Evolutionary conservation across 2,329 filamentous ascomycete species (phyloP).

Genomic region (Escovopsis sp.): DNA sequence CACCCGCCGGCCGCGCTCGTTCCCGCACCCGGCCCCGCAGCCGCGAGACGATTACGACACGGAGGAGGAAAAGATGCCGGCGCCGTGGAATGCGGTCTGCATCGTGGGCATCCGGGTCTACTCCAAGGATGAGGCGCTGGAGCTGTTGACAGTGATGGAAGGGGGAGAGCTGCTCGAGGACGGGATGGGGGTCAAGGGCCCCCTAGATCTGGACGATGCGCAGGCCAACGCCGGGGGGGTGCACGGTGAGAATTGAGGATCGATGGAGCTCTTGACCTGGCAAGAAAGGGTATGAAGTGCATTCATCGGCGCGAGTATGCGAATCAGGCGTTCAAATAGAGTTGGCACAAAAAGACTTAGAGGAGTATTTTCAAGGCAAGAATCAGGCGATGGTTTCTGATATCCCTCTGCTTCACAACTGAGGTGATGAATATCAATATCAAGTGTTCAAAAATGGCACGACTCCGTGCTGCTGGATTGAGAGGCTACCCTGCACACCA

Average conservation of each 20-base stretch:
- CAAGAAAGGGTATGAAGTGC: too few relatives aligned
- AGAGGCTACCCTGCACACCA: too few relatives aligned
- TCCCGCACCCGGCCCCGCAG: conserved; percentile 19
- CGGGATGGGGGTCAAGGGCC: conserved; percentile 43
- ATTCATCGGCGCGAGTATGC: too few relatives aligned
- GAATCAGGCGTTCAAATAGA: too few relatives aligned
- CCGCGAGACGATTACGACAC: conserved; percentile 30
- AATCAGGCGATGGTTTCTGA: too few relatives aligned
- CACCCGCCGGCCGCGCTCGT: conserved; percentile 32
- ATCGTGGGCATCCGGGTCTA: conserved; percentile 48
- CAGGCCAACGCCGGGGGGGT: conserved; percentile 39
- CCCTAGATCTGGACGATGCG: conserved; percentile 40
- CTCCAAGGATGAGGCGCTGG: conserved; percentile 39
- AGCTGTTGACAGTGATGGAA: conserved; percentile 41
- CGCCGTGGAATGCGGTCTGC: conserved; percentile 49
- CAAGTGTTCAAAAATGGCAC: too few relatives aligned
- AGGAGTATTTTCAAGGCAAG: too few relatives aligned
- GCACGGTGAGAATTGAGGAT: conserved; percentile 10
- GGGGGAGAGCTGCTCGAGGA: conserved; percentile 37
- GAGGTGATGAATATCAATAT: too few relatives aligned
- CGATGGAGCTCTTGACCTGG: too few relatives aligned
- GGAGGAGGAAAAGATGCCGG: conserved; percentile 40
- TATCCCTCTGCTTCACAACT: too few relatives aligned
- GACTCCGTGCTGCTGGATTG: too few relatives aligned
- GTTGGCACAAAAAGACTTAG: too few relatives aligned